A percentile compares a stretch with the other conserved stretches of the same genome.
Evolutionary conservation across 208 protist genomes (phyloP).

Genomic region (Leishmania amazonensis): DNA sequence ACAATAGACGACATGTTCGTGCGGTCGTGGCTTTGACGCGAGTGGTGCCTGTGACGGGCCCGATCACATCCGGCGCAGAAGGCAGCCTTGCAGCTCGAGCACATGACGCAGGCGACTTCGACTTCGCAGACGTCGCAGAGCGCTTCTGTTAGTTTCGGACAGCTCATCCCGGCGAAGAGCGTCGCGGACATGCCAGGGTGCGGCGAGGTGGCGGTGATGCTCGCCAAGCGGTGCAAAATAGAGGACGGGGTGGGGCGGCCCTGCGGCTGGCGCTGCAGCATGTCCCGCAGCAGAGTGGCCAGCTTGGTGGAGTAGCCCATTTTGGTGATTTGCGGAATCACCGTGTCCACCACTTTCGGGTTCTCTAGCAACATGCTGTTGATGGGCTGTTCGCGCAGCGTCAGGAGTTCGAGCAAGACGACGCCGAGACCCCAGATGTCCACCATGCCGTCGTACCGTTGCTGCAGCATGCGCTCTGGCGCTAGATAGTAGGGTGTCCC

Average conservation of each 20-base stretch:
- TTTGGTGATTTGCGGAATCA: conserved; percentile 59
- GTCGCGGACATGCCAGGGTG: conserved; percentile 36
- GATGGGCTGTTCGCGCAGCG: conserved; percentile 76
- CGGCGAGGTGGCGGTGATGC: conserved; percentile 37
- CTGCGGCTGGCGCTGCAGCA: conserved; percentile 73
- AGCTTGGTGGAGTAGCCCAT: conserved; percentile 74
- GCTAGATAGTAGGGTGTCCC: conserved; percentile 92
- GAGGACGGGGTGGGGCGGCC: conserved; percentile 54
- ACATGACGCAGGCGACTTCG: conserved; percentile 43
- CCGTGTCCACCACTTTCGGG: conserved; percentile 41
- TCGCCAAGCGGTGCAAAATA: conserved; percentile 49
- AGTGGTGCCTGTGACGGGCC: conserved; percentile 64
- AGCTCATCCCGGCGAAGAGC: conserved; percentile 58
- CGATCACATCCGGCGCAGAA: conserved; percentile 72
- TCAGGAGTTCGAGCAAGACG: conserved; percentile 80
- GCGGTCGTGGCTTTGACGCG: conserved; percentile 66
- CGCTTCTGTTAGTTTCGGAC: conserved; percentile 39
- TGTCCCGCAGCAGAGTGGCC: conserved; percentile 58
- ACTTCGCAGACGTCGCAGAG: conserved; percentile 79
- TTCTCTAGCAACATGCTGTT: conserved; percentile 84
- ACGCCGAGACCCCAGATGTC: conserved; percentile 89
- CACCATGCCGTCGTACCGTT: conserved; percentile 85
- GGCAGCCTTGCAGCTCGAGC: conserved; percentile 43
- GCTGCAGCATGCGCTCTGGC: conserved; percentile 88
- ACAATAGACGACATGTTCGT: conserved; percentile 31